Base-by-base conservation (phyloP, 2,329 filamentous ascomycete species). In the Aulographum hederae region DNA sequence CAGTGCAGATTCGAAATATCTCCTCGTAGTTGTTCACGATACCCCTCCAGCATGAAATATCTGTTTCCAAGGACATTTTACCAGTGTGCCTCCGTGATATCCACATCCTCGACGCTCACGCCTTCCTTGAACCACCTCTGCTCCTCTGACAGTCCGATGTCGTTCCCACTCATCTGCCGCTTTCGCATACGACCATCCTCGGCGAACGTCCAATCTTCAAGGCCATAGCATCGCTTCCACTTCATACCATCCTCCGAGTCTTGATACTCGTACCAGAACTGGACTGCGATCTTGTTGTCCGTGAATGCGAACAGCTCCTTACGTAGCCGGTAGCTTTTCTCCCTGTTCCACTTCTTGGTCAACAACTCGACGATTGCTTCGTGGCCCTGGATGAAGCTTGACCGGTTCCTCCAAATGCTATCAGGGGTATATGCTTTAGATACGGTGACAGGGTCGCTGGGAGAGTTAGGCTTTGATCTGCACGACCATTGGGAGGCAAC, bases 221-320 rank as follows among this genome's bases (percentile, higher is more conserved):
- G 64, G 0, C 82, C 82, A 45, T 91, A 91, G 28, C 77, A 84
- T n/a, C 80, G 65, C 64, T 77, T 85, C 81, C 81, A 92, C 49
- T 80, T 60, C 55, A 60, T 53, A 5, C 50, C 72, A 23, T 77
- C 74, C 2, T 61, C 43, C 5, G 55, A 54, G 44, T 86, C 78
- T 39, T 72, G 66, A 54, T 72, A 85, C 52, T 91, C 77, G 45
- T 86, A 91, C 81, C 81, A 91, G 50, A 89, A 91, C 47, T 92
- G 80, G 15, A 91, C 82, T 1, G 81, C 81, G 39, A 85, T 86
- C 53, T 70, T 77, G 51, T 86, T 61, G 23, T 73, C 73, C 0
- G 57, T 63, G 45, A 82, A 89, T 1, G 78, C 64, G 51, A 91
- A 92, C 1, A 92, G 58, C 48, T 92, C 82, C 51, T 92, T 91